Evolutionary conservation across 139 green algal species (phyloP), one percentile per base, ranked within the genome.

Genomic region (Chlamydomonas incerta): DNA sequence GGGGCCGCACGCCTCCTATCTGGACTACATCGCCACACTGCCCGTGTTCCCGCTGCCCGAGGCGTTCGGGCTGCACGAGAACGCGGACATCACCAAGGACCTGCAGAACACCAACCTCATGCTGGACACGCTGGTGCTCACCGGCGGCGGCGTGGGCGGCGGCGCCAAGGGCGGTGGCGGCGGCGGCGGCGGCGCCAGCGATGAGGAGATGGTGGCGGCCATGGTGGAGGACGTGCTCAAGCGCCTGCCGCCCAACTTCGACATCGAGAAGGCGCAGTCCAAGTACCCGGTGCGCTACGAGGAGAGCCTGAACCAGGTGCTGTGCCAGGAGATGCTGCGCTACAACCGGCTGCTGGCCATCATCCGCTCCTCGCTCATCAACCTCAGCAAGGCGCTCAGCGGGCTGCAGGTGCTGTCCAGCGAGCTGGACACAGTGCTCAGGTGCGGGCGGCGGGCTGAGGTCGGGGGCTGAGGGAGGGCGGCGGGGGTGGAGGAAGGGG

Each of bases 11-110:
- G 80, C 91, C 17, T 86, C 79, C 24, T 94, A 93, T 72, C 21
- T 95, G 28, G 33, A 80, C 2, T 91, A 93, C 86, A 93, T 95
- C 60, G 87, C 92, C 66, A 84, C 46, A 0, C 88, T 96, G 41
- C 94, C 93, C 18, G 80, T 93, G 31, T 88, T 90, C 72, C 88
- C 90, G 9, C 41, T 86, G 23, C 94, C 94, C 37, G 94, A 96
- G 83, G 93, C 90, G 2, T 95, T 96, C 83, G 93, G 94, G 3
- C 91, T 96, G 74, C 94, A 97, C 73, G 89, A 92, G 24, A 97
- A 97, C 77, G 94, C 93, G 6, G 91, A 95, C 83, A 97, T 96
- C 82, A 92, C 90, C 26, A 94, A 95, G 74, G 93, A 93, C 79
- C 77, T 94, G 80, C 71, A 87, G 60, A 60, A 87, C 68, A 71